These are phyloP conservation scores for Clarireedia monteithiana DNA, from an alignment of 2,329 filamentous ascomycete species.

Conservation along the genomic window DNA sequence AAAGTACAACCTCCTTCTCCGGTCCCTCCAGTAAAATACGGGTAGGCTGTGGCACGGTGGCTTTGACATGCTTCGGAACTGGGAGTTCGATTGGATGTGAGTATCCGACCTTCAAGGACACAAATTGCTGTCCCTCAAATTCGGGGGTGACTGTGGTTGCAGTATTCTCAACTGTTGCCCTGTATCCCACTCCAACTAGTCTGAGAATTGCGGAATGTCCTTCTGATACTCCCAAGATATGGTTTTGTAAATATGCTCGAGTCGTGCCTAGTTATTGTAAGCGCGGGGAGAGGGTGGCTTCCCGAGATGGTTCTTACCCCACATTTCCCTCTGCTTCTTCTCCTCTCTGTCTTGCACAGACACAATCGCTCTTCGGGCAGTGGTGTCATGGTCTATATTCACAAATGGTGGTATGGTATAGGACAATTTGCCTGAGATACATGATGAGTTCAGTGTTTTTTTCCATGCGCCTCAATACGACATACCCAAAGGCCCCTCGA, in stretches of 20 bases:
- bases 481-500: constrained; percentile 73
- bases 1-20: constrained; percentile 79
- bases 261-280: constrained; percentile 54
- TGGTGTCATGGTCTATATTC: constrained; percentile 58
- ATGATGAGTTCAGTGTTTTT: neutral
- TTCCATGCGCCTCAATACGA: too few relatives aligned
- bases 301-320: constrained; percentile 52
- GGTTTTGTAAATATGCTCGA: constrained; percentile 81
- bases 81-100: constrained; percentile 90
- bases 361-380: constrained; percentile 56
- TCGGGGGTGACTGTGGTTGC: constrained; percentile 58
- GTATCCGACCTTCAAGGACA: constrained; percentile 91
- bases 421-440: constrained; percentile 56
- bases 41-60: constrained; percentile 83
- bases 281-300: constrained; percentile 3
- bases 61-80: constrained; percentile 74
- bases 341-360: constrained; percentile 59
- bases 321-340: constrained; percentile 85
- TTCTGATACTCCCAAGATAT: constrained; percentile 91
- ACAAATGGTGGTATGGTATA: constrained; percentile 76
- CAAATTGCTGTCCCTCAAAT: constrained; percentile 78
- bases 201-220: constrained; percentile 90
- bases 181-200: constrained; percentile 91
- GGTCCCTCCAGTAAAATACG: constrained; percentile 83
- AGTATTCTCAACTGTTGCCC: constrained; percentile 74